These are phyloP conservation scores for Tremella yokohamensis DNA, from an alignment of 768 basidiomycete genomes.

Conservation along the genomic window DNA sequence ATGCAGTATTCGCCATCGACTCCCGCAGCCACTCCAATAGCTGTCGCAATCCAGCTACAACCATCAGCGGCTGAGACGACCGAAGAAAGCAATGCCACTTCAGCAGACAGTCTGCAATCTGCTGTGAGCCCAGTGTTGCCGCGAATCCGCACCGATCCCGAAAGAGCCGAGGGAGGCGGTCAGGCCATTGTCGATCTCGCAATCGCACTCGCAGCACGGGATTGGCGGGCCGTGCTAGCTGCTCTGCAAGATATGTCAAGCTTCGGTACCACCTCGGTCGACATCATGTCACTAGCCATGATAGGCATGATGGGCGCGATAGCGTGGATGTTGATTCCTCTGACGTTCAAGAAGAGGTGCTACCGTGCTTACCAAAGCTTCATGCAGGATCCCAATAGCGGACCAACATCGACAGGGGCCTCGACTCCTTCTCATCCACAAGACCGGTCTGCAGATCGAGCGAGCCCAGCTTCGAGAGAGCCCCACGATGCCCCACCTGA, in stretches of 20 bases:
- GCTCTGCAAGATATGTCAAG: neutral
- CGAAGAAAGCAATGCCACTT: neutral
- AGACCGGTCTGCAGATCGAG: no score
- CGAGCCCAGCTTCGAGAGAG: no score
- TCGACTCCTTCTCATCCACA: no score
- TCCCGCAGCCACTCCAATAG: neutral
- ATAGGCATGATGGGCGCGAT: conserved; percentile 1
- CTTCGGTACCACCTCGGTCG: neutral
- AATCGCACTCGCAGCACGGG: neutral
- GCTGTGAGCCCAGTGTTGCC: neutral
- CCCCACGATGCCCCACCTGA: no score
- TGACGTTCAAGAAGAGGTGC: neutral
- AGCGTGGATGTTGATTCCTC: neutral
- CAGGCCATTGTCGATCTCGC: neutral
- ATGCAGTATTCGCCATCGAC: neutral
- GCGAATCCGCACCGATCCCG: neutral
- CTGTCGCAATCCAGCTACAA: neutral
- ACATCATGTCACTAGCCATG: neutral
- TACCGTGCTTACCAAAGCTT: neutral
- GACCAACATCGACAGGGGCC: no score
- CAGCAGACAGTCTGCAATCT: no score
- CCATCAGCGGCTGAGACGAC: neutral
- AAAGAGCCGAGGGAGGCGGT: neutral
- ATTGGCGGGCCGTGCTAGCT: neutral
- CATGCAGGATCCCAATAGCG: neutral